Percentiles rank a stretch among this genome's conserved stretches.
Conservation (phyloP, 495 filamentous ascomycete genomes). For the Entonaema liquescens region DNA sequence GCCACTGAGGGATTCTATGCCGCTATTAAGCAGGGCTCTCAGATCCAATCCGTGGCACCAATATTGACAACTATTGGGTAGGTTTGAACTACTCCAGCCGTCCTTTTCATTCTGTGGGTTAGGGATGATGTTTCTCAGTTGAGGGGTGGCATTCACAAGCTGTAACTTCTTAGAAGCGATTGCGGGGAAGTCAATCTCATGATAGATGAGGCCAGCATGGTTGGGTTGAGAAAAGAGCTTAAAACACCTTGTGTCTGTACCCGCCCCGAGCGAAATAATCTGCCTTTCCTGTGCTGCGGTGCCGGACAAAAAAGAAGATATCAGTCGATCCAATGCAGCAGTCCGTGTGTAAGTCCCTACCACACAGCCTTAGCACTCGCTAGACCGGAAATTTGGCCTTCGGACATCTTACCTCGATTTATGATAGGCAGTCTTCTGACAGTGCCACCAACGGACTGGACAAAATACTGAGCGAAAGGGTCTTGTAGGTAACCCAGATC, state of each 20-base stretch:
- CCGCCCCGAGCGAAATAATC: constrained; percentile 92
- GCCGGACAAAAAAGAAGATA: constrained; percentile 70
- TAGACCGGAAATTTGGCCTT: constrained; percentile 26
- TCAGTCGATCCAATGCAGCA: constrained; percentile 81
- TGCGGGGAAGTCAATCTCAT: constrained; percentile 89
- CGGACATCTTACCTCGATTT: constrained; percentile 75
- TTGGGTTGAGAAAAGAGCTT: constrained; percentile 62
- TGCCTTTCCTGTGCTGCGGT: constrained; percentile 65
- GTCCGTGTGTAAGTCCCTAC: constrained; percentile 95
- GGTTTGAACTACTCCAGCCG: constrained; percentile 43
- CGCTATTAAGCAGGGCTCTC: constrained; percentile 62
- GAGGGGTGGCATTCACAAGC: constrained; percentile 44
- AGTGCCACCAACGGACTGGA: constrained; percentile 49
- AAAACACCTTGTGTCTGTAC: constrained; percentile 89
- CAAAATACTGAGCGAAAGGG: constrained; percentile 75
- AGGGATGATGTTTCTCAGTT: constrained; percentile 45
- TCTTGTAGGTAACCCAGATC: constrained; percentile 87
- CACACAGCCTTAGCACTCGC: constrained; percentile 33
- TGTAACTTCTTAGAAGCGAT: constrained; percentile 71
- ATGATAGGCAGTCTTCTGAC: constrained; percentile 83
- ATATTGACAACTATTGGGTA: constrained; percentile 57
- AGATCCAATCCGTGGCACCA: constrained; percentile 86
- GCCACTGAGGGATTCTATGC: constrained; percentile 36
- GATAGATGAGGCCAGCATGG: constrained; percentile 69
- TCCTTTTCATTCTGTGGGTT: constrained; percentile 29